phyloP scores from a whole-genome alignment of 495 filamentous ascomycete genomes.

The Talaromyces adpressus region DNA sequence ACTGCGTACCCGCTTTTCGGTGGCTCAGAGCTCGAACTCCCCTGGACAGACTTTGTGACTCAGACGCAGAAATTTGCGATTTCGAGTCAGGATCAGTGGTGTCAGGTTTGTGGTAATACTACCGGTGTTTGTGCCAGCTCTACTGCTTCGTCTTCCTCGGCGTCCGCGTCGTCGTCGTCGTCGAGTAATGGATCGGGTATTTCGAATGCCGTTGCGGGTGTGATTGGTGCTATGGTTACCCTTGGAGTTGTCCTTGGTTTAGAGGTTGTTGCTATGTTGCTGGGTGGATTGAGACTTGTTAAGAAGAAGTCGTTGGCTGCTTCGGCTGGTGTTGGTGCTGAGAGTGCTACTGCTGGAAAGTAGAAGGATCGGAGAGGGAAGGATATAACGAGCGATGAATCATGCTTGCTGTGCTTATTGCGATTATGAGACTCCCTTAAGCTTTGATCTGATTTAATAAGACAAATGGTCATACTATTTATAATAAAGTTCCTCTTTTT shows the following conservation, averaged over 20 bases:
- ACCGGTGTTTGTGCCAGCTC: conserved; percentile 27
- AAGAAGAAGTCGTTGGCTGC: conserved; percentile 24
- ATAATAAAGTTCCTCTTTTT: too few species aligned
- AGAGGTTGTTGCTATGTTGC: conserved; percentile 37
- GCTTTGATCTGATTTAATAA: background rate
- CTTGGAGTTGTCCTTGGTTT: conserved; percentile 46
- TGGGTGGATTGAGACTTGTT: conserved; percentile 34
- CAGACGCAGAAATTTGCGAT: conserved; percentile 37
- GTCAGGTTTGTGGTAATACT: conserved; percentile 36
- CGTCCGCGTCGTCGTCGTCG: conserved; percentile 12
- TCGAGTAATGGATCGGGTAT: conserved; percentile 19
- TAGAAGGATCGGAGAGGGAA: background rate
- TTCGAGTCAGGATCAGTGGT: conserved; percentile 33
- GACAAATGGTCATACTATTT: background rate
- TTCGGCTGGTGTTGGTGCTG: background rate
- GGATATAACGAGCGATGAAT: background rate
- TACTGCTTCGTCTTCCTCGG: conserved; percentile 1
- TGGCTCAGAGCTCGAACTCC: conserved; percentile 20
- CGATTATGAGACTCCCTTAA: background rate
- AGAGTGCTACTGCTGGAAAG: background rate
- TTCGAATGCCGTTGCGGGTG: conserved; percentile 41
- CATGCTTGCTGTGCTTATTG: background rate
- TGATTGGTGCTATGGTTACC: conserved; percentile 58
- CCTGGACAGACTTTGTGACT: conserved; percentile 36
- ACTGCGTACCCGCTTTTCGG: conserved; percentile 39